Evolutionary conservation across 345 rosid genomes (phyloP), one percentile per base, ranked within the genome.

Genomic region (Carallia brachiata): DNA sequence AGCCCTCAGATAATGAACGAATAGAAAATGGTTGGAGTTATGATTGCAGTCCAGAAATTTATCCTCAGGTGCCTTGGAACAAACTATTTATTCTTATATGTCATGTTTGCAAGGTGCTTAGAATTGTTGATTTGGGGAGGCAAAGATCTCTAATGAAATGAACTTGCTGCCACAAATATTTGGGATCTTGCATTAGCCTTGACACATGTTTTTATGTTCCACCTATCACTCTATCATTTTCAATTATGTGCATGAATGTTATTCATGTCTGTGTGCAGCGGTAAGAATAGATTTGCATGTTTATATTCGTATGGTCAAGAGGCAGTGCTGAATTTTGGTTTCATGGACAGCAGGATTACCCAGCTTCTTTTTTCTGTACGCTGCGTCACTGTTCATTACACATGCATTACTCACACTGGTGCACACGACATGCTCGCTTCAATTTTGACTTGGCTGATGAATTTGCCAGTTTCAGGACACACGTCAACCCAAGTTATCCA

Each of bases 1-100:
- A 93, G 75, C 90, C 98, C 9, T 81, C 86, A 28, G 88, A 89
- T 62, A 66, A 70, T 73, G 93, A 89, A 71, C 82, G 73, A 64
- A 70, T 80, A 55, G 96, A 87, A 58, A 85, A 79, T 62, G 77
- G 77, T 36, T 91, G 97, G 96, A 66, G 87, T 73, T 82, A 84
- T 72, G 94, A 88, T 76, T 88, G 82, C 81, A 87, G 78, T 70
- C 61, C 82, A 62, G 90, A 87, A 70, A 79, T 72, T 34, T 80
- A 72, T 75, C 68, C 83, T 73, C 94, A 89, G 96, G 97, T 91
- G 75, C 15, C 19, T 68, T 48, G 13, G 44, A 53, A 59, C 39
- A 56, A 58, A 77, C 6, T 67, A 32, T 39, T 58, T 55, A 19
- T 56, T 37, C 2, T 30, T 44, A 19, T 10, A 53, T 72, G 54